phyloP scores from a whole-genome alignment of 1,284 basidiomycete genomes.

The Pulchroboletus neoregius region DNA sequence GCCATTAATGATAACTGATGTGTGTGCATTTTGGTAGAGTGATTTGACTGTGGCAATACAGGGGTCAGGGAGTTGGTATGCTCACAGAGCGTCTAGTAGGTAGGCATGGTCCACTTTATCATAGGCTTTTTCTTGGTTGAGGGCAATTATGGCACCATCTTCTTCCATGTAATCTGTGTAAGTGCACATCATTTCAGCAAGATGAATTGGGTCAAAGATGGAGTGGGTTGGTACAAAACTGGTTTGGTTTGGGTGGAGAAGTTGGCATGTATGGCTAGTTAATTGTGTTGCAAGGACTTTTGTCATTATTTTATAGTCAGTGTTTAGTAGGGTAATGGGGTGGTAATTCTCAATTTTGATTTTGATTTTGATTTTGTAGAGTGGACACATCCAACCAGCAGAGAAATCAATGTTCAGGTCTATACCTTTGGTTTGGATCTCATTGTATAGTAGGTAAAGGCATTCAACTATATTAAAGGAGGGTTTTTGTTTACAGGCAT shows the following conservation, averaged over 20 bases:
- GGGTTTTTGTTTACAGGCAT: background rate
- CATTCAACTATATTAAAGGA: background rate
- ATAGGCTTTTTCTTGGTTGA: slow-evolving; percentile 18
- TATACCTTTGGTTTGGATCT: background rate
- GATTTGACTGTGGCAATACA: slow-evolving; percentile 30
- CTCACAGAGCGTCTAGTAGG: too few relatives aligned
- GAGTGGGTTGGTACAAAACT: background rate
- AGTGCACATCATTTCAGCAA: background rate
- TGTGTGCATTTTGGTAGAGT: slow-evolving; percentile 35
- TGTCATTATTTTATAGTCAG: slow-evolving; percentile 11
- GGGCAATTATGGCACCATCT: background rate
- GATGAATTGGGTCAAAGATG: slow-evolving; percentile 6
- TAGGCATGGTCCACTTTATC: slow-evolving; percentile 16
- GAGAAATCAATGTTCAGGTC: background rate
- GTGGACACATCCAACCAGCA: slow-evolving; percentile 6
- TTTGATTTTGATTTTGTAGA: slow-evolving; percentile 13
- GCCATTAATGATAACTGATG: slow-evolving; percentile 37
- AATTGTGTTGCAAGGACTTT: slow-evolving; percentile 2
- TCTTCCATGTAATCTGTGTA: slow-evolving; percentile 10
- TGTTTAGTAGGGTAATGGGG: slow-evolving; percentile 10
- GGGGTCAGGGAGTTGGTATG: too few relatives aligned
- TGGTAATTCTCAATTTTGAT: slow-evolving; percentile 9
- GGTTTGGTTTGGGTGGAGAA: slow-evolving; percentile 11
- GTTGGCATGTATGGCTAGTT: accelerated
- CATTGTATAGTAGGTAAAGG: background rate